These are phyloP conservation scores for Mycena sp. DNA, from an alignment of 1,284 basidiomycete species.

Conservation along the genomic window DNA sequence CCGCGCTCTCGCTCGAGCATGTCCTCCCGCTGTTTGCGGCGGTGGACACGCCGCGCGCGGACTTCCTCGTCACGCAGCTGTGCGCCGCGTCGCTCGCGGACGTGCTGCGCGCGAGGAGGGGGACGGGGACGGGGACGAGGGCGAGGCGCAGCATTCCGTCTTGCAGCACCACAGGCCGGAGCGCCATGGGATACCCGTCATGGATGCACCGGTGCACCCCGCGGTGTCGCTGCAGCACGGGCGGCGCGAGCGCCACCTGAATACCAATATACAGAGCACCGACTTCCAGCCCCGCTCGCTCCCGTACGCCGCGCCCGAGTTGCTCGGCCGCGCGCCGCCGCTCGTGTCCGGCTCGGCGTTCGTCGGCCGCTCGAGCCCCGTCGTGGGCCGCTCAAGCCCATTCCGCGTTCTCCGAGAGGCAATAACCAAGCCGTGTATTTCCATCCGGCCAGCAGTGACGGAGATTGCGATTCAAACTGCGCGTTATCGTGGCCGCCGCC, in stretches of 20 bases:
- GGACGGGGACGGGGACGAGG: slow-evolving; percentile 37
- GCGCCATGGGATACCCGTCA: slow-evolving; percentile 21
- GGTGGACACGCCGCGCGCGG: slow-evolving; percentile 71
- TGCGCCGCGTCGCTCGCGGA: slow-evolving; percentile 89
- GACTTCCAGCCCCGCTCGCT: slow-evolving; percentile 85
- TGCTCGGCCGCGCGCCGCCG: slow-evolving; percentile 43
- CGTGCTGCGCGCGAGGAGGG: slow-evolving; percentile 76
- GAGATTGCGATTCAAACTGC: too few species aligned
- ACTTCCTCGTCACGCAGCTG: slow-evolving; percentile 86
- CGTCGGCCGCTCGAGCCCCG: slow-evolving; percentile 26
- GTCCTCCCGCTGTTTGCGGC: slow-evolving; percentile 85
- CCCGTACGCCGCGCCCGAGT: slow-evolving; percentile 85
- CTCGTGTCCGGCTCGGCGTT: slow-evolving; percentile 23
- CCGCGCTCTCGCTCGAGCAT: slow-evolving; percentile 77
- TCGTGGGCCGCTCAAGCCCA: slow-evolving; percentile 34
- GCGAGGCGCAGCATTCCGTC: too few species aligned
- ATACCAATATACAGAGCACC: slow-evolving; percentile 38
- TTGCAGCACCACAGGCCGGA: too few species aligned
- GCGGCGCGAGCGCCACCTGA: too few species aligned
- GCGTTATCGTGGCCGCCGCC: too few species aligned
- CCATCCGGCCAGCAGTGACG: too few species aligned
- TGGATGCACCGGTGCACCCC: slow-evolving; percentile 42
- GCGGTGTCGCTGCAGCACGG: slow-evolving; percentile 46
- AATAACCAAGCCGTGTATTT: too few species aligned
- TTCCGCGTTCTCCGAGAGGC: too few species aligned